phyloP scores from a whole-genome alignment of 345 rosid genomes.

The Ricinus communis region DNA sequence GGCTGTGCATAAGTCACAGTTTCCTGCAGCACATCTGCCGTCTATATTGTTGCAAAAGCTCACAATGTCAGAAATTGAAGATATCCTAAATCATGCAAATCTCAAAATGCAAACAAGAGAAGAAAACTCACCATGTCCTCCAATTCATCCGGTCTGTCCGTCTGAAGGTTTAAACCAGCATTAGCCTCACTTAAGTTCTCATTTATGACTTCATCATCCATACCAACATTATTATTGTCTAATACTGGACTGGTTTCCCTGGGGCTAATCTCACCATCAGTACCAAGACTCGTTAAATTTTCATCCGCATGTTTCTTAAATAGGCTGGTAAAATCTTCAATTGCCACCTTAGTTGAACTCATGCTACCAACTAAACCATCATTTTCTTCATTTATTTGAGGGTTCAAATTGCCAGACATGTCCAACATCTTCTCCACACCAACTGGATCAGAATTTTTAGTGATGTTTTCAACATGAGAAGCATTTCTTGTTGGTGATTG shows the following conservation, averaged over 20 bases:
- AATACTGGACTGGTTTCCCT: conserved; percentile 28
- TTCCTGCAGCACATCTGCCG: conserved; percentile 35
- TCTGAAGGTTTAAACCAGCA: conserved; percentile 29
- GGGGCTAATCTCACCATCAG: conserved; percentile 26
- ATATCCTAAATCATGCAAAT: conserved; percentile 19
- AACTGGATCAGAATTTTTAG: conserved; percentile 35
- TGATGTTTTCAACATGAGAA: conserved; percentile 17
- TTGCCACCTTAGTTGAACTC: conserved; percentile 26
- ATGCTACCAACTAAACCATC: conserved; percentile 24
- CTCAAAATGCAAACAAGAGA: conserved; percentile 8
- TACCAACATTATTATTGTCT: conserved; percentile 22
- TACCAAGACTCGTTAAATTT: conserved; percentile 25
- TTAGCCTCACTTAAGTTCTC: conserved; percentile 30
- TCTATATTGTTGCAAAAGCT: conserved; percentile 29
- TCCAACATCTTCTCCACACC: conserved; percentile 32
- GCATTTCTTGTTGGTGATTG: conserved; percentile 33
- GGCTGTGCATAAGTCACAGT: conserved; percentile 29
- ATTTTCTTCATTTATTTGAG: conserved; percentile 34
- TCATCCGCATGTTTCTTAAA: conserved; percentile 29
- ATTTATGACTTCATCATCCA: conserved; percentile 21
- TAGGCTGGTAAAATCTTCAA: conserved; percentile 28
- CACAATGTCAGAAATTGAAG: conserved; percentile 24
- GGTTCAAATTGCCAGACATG: conserved; percentile 25
- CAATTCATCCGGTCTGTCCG: conserved; percentile 25
- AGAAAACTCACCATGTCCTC: conserved; percentile 40